Base-by-base conservation (phyloP, 345 rosid species). In the Eucalyptus camaldulensis region DNA sequence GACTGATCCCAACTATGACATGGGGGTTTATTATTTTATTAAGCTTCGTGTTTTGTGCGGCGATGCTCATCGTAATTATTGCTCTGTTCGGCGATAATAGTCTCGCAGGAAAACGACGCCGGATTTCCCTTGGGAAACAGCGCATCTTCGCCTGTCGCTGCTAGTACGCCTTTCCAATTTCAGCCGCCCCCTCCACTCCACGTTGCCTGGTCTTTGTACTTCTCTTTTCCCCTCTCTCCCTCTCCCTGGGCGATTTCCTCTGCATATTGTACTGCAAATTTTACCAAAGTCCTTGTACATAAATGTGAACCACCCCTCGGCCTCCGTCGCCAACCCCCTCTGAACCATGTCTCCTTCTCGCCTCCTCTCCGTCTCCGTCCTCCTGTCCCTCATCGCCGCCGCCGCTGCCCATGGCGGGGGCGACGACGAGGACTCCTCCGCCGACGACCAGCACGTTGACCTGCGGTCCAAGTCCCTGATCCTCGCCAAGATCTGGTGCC, bases 401-500 rank as follows among this genome's bases (percentile, higher is more conserved):
- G 89, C 93, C 89, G 85, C 92, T 85, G 94, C 96, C 88, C 96
- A 95, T 90, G 94, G 95, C 5, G 92, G 93, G 22, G 90, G 88
- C 81, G 56, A 56, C 89, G 90, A 89, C 13, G 93, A 93, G 14
- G 93, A 58, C 80, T 25, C 56, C 54, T 5, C 49, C 49, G 54
- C 27, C 88, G 45, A 12, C 86, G 51, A 60, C 60, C 87, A 88
- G 51, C 7, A 12, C 65, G 13, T 86, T 14, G 87, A 93, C 90
- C 95, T 96, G 54, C 94, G 92, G 21, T 93, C 96, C n/a, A 94
- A 29, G 88, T 50, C 95, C 8, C 90, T 97, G 60, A 88, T 97
- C 37, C 60, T 93, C 50, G 96, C 90, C 43, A 97, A 97, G 81
- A 91, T 97, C 47, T 93, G 95, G 92, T 96, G 98, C 87, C 90